phyloP scores from a whole-genome alignment of 768 basidiomycete species.

The Kondoa subrosea region DNA sequence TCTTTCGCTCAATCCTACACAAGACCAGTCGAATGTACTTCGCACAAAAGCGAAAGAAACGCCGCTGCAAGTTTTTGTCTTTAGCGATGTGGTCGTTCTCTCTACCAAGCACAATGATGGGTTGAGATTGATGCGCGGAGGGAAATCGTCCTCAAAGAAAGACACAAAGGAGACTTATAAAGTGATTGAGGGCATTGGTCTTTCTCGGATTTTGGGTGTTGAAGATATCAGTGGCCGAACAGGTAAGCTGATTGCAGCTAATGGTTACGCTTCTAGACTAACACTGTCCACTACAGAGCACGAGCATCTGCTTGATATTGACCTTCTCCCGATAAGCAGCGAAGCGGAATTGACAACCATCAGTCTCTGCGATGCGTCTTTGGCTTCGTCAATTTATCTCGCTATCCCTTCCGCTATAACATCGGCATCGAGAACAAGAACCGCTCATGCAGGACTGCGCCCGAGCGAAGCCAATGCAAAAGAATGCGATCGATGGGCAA shows the following conservation, averaged over 20 bases:
- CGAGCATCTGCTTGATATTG: conserved; percentile 37
- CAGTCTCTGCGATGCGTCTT: conserved; percentile 20
- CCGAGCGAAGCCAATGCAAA: conserved; percentile 22
- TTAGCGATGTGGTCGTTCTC: conserved; percentile 55
- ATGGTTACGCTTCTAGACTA: background rate
- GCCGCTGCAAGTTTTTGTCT: conserved; percentile 40
- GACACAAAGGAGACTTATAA: conserved; percentile 32
- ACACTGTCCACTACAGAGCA: conserved; percentile 23
- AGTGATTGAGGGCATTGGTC: conserved; percentile 38
- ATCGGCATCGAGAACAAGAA: conserved; percentile 1
- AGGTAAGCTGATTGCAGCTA: conserved; percentile 20
- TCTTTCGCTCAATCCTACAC: background rate
- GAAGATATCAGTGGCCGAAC: conserved; percentile 32
- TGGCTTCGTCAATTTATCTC: conserved; percentile 33
- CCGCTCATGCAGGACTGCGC: conserved; percentile 15
- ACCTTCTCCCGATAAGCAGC: conserved; percentile 39
- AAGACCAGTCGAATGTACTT: conserved; percentile 14
- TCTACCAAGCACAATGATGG: conserved; percentile 33
- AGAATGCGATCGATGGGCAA: conserved; percentile 37
- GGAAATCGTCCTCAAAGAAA: background rate
- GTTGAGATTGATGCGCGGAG: conserved; percentile 26
- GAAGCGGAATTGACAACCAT: conserved; percentile 27
- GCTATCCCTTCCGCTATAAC: conserved; percentile 27
- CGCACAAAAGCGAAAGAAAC: conserved; percentile 23
- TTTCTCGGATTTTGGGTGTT: conserved; percentile 41